These are phyloP conservation scores for Trichoderma citrinoviride DNA, from an alignment of 2,329 filamentous ascomycete species.

Conservation along the genomic window DNA sequence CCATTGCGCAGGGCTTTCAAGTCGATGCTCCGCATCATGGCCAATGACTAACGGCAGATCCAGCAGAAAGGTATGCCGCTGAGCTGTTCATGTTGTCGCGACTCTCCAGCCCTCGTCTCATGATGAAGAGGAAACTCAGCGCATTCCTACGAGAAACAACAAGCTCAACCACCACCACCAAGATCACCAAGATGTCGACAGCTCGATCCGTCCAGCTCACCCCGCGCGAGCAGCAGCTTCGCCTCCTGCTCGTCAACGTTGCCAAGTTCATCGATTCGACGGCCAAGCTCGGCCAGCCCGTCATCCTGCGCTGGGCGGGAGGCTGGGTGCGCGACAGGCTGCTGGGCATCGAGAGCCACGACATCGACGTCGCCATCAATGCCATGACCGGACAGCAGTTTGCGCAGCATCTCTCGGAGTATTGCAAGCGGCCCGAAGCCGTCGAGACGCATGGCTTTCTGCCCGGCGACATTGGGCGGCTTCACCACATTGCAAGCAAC, in stretches of 20 bases:
- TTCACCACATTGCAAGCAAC: slow-evolving; percentile 88
- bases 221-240: slow-evolving; percentile 67
- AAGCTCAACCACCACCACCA: slow-evolving; percentile 19
- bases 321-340: slow-evolving; percentile 88
- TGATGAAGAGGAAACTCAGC: slow-evolving; percentile 39
- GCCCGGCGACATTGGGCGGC: slow-evolving; percentile 62
- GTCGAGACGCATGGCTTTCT: slow-evolving; percentile 59
- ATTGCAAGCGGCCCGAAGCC: slow-evolving; percentile 61
- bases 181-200: too few species aligned
- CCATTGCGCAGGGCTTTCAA: too few species aligned
- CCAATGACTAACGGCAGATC: neutral
- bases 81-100: slow-evolving; percentile 27
- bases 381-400: slow-evolving; percentile 79
- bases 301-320: slow-evolving; percentile 74
- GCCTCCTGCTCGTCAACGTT: slow-evolving; percentile 77
- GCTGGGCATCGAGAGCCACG: slow-evolving; percentile 67
- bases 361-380: slow-evolving; percentile 85
- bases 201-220: slow-evolving; percentile 53
- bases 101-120: slow-evolving; percentile 25
- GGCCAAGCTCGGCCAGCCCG: slow-evolving; percentile 49
- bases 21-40: too few species aligned
- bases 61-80: neutral
- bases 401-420: slow-evolving; percentile 65
- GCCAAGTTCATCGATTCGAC: slow-evolving; percentile 58
- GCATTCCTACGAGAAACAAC: slow-evolving; percentile 28